These are phyloP conservation scores for Phoma herbarum DNA, from an alignment of 2,329 filamentous ascomycete species.

Conservation along the genomic window DNA sequence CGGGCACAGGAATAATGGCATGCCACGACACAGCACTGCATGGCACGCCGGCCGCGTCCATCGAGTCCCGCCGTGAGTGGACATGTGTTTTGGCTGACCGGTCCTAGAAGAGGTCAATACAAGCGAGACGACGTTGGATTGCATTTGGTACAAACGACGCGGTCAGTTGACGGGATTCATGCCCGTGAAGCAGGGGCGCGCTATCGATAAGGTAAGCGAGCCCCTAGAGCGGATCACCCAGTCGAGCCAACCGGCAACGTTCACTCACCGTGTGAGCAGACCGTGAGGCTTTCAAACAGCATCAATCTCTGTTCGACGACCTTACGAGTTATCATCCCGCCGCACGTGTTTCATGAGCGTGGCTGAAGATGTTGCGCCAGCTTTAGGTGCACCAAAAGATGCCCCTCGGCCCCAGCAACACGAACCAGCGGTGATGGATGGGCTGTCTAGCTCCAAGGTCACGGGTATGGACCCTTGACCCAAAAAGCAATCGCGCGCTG, in stretches of 20 bases:
- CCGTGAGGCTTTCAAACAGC: slow-evolving; percentile 35
- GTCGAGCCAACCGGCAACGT: slow-evolving; percentile 29
- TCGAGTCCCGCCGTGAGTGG: background rate
- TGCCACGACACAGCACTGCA: background rate
- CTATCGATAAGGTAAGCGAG: slow-evolving; percentile 24
- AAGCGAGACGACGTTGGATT: slow-evolving; percentile 1
- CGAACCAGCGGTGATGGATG: slow-evolving; percentile 51
- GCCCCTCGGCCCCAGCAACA: slow-evolving; percentile 40
- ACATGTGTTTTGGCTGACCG: background rate
- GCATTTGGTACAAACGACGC: slow-evolving; percentile 4
- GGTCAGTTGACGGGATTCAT: slow-evolving; percentile 15
- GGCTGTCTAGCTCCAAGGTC: slow-evolving; percentile 59
- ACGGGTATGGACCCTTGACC: slow-evolving; percentile 52
- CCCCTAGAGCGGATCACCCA: slow-evolving; percentile 19
- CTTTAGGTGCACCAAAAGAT: slow-evolving; percentile 49
- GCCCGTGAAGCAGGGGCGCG: slow-evolving; percentile 18
- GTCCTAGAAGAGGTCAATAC: slow-evolving; percentile 1
- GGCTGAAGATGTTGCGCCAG: slow-evolving; percentile 51
- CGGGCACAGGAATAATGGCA: background rate
- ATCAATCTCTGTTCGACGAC: slow-evolving; percentile 7
- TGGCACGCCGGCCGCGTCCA: background rate
- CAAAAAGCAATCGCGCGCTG: slow-evolving; percentile 4
- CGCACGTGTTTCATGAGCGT: slow-evolving; percentile 44
- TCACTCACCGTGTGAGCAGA: slow-evolving; percentile 30
- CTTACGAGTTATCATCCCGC: background rate